phyloP scores from a whole-genome alignment of 2,329 filamentous ascomycete species.

The Venturia effusa region DNA sequence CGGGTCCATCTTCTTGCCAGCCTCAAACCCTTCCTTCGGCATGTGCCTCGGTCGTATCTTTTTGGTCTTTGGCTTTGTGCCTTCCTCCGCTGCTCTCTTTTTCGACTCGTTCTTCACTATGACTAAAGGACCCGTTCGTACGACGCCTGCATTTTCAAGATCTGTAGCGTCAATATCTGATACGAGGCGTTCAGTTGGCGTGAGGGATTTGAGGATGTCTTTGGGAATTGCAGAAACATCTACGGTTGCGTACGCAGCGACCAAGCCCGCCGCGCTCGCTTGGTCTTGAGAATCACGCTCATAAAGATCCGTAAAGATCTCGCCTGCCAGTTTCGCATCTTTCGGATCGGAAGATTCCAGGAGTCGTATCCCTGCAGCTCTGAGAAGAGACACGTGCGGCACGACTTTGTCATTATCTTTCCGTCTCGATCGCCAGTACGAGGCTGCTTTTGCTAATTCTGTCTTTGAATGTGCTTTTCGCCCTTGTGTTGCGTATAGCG shows the following conservation, averaged over 20 bases:
- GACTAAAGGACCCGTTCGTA: slow-evolving; percentile 24
- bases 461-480: slow-evolving; percentile 60
- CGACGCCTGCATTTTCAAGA: slow-evolving; percentile 58
- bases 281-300: slow-evolving; percentile 55
- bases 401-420: slow-evolving; percentile 26
- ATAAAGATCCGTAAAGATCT: slow-evolving; percentile 68
- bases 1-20: slow-evolving; percentile 70
- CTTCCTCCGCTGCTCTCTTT: slow-evolving; percentile 31
- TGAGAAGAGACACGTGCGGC: slow-evolving; percentile 42
- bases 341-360: slow-evolving; percentile 61
- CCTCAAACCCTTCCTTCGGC: slow-evolving; percentile 59
- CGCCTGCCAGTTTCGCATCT: slow-evolving; percentile 59
- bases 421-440: slow-evolving; percentile 62
- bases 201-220: slow-evolving; percentile 44
- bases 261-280: slow-evolving; percentile 67
- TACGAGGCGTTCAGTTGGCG: slow-evolving; percentile 51
- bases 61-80: slow-evolving; percentile 42
- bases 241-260: slow-evolving; percentile 64
- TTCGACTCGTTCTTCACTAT: slow-evolving; percentile 25
- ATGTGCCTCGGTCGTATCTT: slow-evolving; percentile 49
- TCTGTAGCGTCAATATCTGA: slow-evolving; percentile 48
- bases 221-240: slow-evolving; percentile 46
- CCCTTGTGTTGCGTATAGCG: slow-evolving; percentile 66
- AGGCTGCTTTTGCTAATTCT: slow-evolving; percentile 68
- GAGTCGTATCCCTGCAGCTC: slow-evolving; percentile 72